A percentile compares a stretch with the other conserved stretches of the same genome.
Evolutionary conservation across 768 basidiomycete genomes (phyloP).

Genomic region (Lactarius pseudohatsudake): DNA sequence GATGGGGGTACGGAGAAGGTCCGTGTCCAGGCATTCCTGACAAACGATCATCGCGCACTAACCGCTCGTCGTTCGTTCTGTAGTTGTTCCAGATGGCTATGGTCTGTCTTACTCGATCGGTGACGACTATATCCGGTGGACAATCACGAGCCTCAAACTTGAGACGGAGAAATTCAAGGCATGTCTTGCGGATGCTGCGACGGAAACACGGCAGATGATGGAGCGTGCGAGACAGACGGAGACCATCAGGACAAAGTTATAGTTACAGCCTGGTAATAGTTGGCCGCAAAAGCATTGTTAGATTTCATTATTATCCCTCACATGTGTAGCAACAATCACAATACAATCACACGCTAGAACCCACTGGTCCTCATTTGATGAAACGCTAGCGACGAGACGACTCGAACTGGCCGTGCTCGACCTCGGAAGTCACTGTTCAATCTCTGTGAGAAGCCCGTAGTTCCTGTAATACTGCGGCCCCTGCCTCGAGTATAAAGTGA

Average conservation of each 20-base stretch:
- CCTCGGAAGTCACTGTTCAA: too few species aligned
- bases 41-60: neutral
- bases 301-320: neutral
- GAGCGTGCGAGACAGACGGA: conserved; percentile 47
- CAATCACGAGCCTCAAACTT: conserved; percentile 72
- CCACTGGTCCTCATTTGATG: too few species aligned
- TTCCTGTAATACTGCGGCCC: too few species aligned
- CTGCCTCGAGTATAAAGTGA: too few species aligned
- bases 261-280: neutral
- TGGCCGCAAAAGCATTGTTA: neutral
- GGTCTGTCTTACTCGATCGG: conserved; percentile 93
- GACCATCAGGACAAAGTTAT: conserved; percentile 9
- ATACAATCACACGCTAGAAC: too few species aligned
- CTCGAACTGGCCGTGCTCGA: too few species aligned
- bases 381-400: too few species aligned
- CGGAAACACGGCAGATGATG: conserved; percentile 73
- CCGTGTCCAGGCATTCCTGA: conserved; percentile 31
- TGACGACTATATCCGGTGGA: conserved; percentile 83
- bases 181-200: conserved; percentile 78
- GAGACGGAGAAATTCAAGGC: conserved; percentile 57
- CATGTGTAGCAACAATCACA: neutral
- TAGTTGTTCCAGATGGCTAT: conserved; percentile 89
- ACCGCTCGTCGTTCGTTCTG: conserved; percentile 1
- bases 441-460: too few species aligned
- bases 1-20: conserved; percentile 99